Percentiles rank a stretch among this genome's conserved stretches.
Conservation (phyloP, 805 yeast species). For the Soucietia sequanensis region DNA sequence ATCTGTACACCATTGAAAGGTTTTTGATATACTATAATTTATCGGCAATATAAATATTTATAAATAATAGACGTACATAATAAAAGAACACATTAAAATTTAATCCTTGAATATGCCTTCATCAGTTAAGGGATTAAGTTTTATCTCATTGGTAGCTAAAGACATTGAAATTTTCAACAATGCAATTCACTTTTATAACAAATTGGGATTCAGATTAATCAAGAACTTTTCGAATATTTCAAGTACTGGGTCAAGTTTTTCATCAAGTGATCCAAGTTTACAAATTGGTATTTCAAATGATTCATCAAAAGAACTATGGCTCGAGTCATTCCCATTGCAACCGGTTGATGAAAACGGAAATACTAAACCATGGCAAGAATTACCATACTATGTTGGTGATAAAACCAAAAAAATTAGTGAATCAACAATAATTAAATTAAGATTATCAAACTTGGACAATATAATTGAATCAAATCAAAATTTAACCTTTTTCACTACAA, state of each 20-base stretch:
- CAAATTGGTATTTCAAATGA: constrained; percentile 61
- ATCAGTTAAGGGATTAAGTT: constrained; percentile 41
- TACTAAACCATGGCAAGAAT: constrained; percentile 41
- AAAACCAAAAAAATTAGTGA: constrained; percentile 22
- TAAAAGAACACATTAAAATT: too few relatives aligned
- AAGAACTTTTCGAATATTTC: constrained; percentile 58
- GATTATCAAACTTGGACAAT: constrained; percentile 22
- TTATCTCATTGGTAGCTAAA: constrained; percentile 60
- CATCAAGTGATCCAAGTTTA: constrained; percentile 21
- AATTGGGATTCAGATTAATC: constrained; percentile 59
- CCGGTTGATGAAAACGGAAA: constrained; percentile 31
- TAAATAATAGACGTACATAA: too few relatives aligned
- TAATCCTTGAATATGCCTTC: constrained; percentile 1
- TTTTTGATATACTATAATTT: too few relatives aligned
- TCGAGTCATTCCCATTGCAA: constrained; percentile 62
- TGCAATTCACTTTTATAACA: constrained; percentile 55
- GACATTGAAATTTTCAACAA: constrained; percentile 45
- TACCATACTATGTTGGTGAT: constrained; percentile 38
- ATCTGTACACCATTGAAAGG: too few relatives aligned
- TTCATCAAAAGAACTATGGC: constrained; percentile 70
- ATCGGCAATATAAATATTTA: not conserved
- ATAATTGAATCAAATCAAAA: constrained; percentile 10
- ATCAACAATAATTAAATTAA: constrained; percentile 33
- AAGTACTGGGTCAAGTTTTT: constrained; percentile 29
- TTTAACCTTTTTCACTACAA: constrained; percentile 31